Evolutionary conservation across 2,329 filamentous ascomycete genomes (phyloP).

Genomic region (Colletotrichum trifolii): DNA sequence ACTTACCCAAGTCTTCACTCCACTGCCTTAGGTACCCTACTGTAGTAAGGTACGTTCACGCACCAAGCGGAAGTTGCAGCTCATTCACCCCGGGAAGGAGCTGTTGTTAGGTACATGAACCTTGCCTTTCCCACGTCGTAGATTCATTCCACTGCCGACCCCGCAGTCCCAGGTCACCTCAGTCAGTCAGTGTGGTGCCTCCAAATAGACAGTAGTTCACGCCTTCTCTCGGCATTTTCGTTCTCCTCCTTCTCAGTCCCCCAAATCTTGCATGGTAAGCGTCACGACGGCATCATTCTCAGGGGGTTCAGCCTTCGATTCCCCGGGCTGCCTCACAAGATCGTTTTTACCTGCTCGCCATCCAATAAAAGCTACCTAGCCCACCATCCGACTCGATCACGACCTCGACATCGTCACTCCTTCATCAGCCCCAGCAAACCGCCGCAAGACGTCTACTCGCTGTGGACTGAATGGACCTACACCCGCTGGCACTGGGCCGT

Average conservation of each 20-base stretch:
- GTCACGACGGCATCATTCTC: conserved; percentile 31
- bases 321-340: conserved; percentile 25
- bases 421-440: conserved; percentile 11
- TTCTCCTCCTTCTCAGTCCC: conserved; percentile 20
- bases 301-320: conserved; percentile 40
- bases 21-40: too few relatives aligned
- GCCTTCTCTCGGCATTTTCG: conserved; percentile 5
- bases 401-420: conserved; percentile 21
- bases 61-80: too few relatives aligned
- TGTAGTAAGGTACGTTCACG: too few relatives aligned
- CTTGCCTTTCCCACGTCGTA: conserved; percentile 15
- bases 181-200: background rate
- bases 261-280: conserved; percentile 33
- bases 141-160: conserved; percentile 32
- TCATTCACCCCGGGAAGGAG: background rate
- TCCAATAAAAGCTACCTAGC: background rate
- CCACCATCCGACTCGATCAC: background rate
- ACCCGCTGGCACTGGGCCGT: conserved; percentile 41
- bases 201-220: conserved; percentile 27
- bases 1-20: background rate
- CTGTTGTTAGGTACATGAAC: conserved; percentile 16
- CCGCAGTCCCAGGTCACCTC: conserved; percentile 24
- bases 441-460: conserved; percentile 3
- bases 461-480: conserved; percentile 36
- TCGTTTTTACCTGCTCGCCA: background rate